Evolutionary conservation across 2,329 filamentous ascomycete genomes (phyloP), one percentile per base, ranked within the genome.

Genomic region (Acrocalymma vagum): DNA sequence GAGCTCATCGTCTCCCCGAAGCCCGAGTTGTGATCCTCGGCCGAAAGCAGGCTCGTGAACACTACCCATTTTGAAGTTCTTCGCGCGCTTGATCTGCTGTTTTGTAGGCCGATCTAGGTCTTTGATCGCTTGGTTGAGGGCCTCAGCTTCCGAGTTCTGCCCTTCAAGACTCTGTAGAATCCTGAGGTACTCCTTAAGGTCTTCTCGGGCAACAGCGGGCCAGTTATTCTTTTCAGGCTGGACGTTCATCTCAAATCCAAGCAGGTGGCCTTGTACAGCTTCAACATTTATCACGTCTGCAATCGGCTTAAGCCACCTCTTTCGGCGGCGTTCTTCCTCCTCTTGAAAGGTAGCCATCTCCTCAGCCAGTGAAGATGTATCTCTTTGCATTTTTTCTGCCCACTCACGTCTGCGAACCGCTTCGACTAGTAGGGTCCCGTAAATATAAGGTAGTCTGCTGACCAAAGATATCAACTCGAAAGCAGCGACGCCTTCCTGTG

Each of bases 1-100:
- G 48, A 92, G 76, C 49, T 96, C 92, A 58, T 95, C 90, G 48
- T 94, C 88, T n/a, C 90, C 91, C 25, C 90, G 85, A 10, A 95
- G 82, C 58, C 96, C 73, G 8, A 96, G 79, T 23, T 67, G 62
- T 1, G 90, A 93, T 52, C 89, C 95, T 60, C 87, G 84, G n/a
- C 90, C 90, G 47, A 96, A 80, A 3, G 83, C 84, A n/a, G 87
- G 86, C 65, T 97, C 94, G 59, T 96, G 91, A 24, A 97, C 82
- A 63, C 94, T 97, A 11, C 94, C 94, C 63, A 95, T 94, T 65
- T 96, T 96, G 76, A 99, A 97, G 5, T 90, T 91, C 67, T 93
- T 95, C 6, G 94, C 83, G 42, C 90, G 84, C 69, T 90, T 92
- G 46, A 86, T 83, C 63, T 95, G 92, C 65, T 94, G 90, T 57